Evolutionary conservation across 495 filamentous ascomycete genomes (phyloP).

Genomic region (Venustampulla echinocandica): DNA sequence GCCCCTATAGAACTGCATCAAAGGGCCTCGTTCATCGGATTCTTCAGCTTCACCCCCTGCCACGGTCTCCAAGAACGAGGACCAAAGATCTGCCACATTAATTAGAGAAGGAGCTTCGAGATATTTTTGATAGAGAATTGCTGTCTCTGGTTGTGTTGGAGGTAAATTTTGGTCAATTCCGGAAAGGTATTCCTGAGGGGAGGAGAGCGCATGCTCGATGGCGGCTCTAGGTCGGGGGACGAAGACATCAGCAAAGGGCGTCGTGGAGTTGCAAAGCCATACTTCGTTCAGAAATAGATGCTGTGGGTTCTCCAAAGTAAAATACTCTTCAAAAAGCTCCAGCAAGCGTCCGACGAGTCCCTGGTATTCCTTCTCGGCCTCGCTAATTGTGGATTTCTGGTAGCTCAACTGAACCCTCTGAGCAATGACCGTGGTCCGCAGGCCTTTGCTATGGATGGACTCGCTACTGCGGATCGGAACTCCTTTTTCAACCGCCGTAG

Average conservation of each 20-base stretch:
- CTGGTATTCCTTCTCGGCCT: conserved; percentile 70
- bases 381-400: conserved; percentile 62
- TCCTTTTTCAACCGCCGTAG: conserved; percentile 32
- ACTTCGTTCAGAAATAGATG: conserved; percentile 67
- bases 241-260: conserved; percentile 74
- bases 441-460: conserved; percentile 56
- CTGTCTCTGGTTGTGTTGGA: conserved; percentile 62
- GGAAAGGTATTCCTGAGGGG: conserved; percentile 74
- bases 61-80: conserved; percentile 71
- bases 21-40: conserved; percentile 41
- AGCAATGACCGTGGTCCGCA: conserved; percentile 77
- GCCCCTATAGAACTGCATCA: conserved; percentile 71
- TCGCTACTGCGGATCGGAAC: conserved; percentile 64
- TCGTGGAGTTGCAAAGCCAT: conserved; percentile 74
- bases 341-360: conserved; percentile 59
- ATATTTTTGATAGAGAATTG: conserved; percentile 85
- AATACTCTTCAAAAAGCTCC: conserved; percentile 43
- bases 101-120: conserved; percentile 80
- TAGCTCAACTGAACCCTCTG: conserved; percentile 82
- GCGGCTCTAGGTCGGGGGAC: conserved; percentile 68
- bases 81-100: conserved; percentile 85
- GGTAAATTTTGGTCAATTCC: conserved; percentile 39
- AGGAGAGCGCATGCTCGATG: conserved; percentile 70
- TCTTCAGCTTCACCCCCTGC: conserved; percentile 50
- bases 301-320: conserved; percentile 50